Percentiles rank a stretch among this genome's conserved stretches.
Conservation (phyloP, 768 basidiomycete species). For the Boletus fagicola region DNA sequence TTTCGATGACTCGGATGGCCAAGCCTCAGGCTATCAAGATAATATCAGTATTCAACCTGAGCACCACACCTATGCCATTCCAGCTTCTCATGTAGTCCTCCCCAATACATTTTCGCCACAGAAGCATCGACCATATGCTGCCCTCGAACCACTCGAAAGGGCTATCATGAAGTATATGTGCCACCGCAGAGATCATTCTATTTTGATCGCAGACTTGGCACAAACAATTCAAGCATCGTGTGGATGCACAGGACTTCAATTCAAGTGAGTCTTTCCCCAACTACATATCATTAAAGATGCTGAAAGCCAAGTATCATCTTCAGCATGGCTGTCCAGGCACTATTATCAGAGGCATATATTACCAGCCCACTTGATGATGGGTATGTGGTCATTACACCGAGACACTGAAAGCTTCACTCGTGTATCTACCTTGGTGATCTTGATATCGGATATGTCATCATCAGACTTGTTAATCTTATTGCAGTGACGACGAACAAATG, state of each 20-base stretch:
- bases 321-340: conserved; percentile 21
- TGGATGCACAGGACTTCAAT: conserved; percentile 20
- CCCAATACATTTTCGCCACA: conserved; percentile 24
- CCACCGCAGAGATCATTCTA: neutral
- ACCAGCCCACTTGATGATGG: conserved; percentile 33
- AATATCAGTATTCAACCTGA: neutral
- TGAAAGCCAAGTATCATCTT: neutral
- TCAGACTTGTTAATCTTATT: neutral
- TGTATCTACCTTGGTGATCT: neutral
- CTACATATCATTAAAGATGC: neutral
- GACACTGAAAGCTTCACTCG: conserved; percentile 11
- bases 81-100: conserved; percentile 2
- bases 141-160: conserved; percentile 18
- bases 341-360: conserved; percentile 30
- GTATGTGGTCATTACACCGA: conserved; percentile 30
- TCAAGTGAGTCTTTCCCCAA: conserved; percentile 18
- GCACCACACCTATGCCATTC: neutral
- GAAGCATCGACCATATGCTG: conserved; percentile 17
- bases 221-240: conserved; percentile 6
- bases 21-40: neutral
- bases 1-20: neutral
- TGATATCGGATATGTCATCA: neutral
- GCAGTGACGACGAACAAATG: neutral
- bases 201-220: conserved; percentile 18
- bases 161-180: conserved; percentile 20